A percentile compares a stretch with the other conserved stretches of the same genome.
phyloP scores from a whole-genome alignment of 306 rosid genomes.

The Vigna reflexopilosa region DNA sequence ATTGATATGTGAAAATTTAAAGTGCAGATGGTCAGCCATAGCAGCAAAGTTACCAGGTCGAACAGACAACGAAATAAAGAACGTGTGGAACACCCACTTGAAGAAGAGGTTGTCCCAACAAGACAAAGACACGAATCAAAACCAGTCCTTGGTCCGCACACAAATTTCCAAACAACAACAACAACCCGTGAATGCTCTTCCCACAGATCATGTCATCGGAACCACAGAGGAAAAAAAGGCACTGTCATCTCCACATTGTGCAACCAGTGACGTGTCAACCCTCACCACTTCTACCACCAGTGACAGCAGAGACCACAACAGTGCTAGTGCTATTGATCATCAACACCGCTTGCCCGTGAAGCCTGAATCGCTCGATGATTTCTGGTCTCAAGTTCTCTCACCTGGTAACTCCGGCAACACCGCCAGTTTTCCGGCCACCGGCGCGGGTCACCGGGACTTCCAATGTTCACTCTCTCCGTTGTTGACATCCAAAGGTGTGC shows the following conservation, averaged over 20 bases:
- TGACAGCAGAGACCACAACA: not conserved
- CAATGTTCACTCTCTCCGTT: too few relatives aligned
- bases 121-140: not conserved
- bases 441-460: not conserved
- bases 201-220: too few relatives aligned
- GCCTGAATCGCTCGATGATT: slow-evolving; percentile 45
- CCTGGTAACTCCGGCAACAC: slow-evolving; percentile 25
- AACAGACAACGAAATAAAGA: slow-evolving; percentile 85
- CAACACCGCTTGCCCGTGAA: not conserved
- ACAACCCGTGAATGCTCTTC: too few relatives aligned
- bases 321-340: not conserved
- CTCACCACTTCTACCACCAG: slow-evolving; percentile 10
- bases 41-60: slow-evolving; percentile 86
- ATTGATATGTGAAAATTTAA: not conserved
- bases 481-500: not conserved
- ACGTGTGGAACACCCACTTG: slow-evolving; percentile 86
- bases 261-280: slow-evolving; percentile 55
- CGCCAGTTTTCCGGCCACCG: slow-evolving; percentile 19
- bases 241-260: slow-evolving; percentile 54
- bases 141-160: not conserved
- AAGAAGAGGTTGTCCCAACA: slow-evolving; percentile 50
- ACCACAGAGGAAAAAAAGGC: not conserved
- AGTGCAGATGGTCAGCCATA: slow-evolving; percentile 80
- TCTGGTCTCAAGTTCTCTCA: slow-evolving; percentile 69
- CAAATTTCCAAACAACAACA: too few relatives aligned